A percentile compares a stretch with the other conserved stretches of the same genome.
Evolutionary conservation across 352 stramenopile genomes (phyloP).

Genomic region (Peronospora destructor): DNA sequence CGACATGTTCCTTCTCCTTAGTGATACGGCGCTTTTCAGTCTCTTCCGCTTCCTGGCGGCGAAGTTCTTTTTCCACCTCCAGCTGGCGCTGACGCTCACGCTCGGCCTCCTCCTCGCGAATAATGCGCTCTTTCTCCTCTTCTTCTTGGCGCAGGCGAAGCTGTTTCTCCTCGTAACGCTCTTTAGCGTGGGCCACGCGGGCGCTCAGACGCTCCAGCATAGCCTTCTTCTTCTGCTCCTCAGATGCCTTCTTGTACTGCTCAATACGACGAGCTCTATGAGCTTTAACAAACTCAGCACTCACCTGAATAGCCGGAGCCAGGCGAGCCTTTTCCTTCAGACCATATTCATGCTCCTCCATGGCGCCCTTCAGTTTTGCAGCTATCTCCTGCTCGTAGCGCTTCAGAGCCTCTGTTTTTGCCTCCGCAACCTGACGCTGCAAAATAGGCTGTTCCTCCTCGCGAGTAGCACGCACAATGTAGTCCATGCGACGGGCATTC

Average conservation of each 20-base stretch:
- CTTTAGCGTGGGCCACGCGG: constrained; percentile 56
- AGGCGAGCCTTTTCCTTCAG: constrained; percentile 85
- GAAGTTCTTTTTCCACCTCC: constrained; percentile 59
- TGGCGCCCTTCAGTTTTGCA: constrained; percentile 73
- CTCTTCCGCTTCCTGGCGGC: constrained; percentile 60
- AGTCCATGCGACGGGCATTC: constrained; percentile 91
- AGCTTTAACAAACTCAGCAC: constrained; percentile 66
- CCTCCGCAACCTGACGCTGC: constrained; percentile 71
- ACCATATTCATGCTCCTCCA: constrained; percentile 84
- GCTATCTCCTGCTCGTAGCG: constrained; percentile 71
- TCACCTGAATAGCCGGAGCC: constrained; percentile 61
- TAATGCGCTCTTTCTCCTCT: constrained; percentile 55
- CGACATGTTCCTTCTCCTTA: constrained; percentile 42
- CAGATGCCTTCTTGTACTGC: constrained; percentile 81
- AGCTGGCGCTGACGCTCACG: constrained; percentile 47
- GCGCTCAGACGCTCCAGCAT: constrained; percentile 56
- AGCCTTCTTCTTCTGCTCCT: constrained; percentile 84
- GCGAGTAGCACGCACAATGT: constrained; percentile 93
- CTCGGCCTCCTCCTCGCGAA: constrained; percentile 54
- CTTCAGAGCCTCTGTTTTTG: constrained; percentile 66
- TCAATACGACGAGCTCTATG: constrained; percentile 72
- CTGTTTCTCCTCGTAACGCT: constrained; percentile 70
- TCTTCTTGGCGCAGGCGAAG: constrained; percentile 45
- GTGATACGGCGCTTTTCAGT: constrained; percentile 32
- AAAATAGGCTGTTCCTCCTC: constrained; percentile 92